Percentiles rank a stretch among this genome's conserved stretches.
These are phyloP conservation scores for Colletotrichum cuscutae DNA, from an alignment of 2,329 filamentous ascomycete genomes.

Conservation along the genomic window DNA sequence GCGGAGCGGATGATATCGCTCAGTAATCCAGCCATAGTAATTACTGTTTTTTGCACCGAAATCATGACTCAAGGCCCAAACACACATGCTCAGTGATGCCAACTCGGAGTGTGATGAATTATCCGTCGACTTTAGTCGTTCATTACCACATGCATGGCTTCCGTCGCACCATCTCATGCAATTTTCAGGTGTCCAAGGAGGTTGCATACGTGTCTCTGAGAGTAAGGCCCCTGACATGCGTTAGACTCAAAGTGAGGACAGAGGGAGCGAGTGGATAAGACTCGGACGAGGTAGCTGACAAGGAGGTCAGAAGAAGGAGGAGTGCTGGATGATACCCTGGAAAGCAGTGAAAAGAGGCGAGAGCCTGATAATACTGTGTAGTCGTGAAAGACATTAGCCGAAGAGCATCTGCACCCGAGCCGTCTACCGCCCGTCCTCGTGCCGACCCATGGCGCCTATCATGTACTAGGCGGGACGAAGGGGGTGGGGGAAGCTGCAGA, in stretches of 20 bases:
- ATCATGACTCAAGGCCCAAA: not conserved
- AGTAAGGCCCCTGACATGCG: not conserved
- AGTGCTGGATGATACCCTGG: not conserved
- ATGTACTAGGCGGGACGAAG: not conserved
- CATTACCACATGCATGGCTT: not conserved
- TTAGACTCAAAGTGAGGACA: not conserved
- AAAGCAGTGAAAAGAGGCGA: not conserved
- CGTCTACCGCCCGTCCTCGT: slow-evolving; percentile 2
- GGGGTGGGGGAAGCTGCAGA: not conserved
- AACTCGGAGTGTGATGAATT: not conserved
- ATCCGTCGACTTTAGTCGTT: not conserved
- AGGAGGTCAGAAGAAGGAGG: not conserved
- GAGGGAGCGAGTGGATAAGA: not conserved
- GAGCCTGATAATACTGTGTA: not conserved
- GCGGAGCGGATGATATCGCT: not conserved
- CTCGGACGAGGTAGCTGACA: not conserved
- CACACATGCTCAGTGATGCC: not conserved
- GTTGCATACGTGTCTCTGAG: not conserved
- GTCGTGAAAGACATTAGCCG: not conserved
- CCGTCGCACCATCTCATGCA: too few relatives aligned
- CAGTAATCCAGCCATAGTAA: not conserved
- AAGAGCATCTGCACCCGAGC: not conserved
- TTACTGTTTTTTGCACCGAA: not conserved
- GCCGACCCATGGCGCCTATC: slow-evolving; percentile 2
- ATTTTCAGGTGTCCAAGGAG: too few relatives aligned